These are phyloP conservation scores for Alternaria sp. DNA, from an alignment of 2,329 filamentous ascomycete species.

Conservation along the genomic window DNA sequence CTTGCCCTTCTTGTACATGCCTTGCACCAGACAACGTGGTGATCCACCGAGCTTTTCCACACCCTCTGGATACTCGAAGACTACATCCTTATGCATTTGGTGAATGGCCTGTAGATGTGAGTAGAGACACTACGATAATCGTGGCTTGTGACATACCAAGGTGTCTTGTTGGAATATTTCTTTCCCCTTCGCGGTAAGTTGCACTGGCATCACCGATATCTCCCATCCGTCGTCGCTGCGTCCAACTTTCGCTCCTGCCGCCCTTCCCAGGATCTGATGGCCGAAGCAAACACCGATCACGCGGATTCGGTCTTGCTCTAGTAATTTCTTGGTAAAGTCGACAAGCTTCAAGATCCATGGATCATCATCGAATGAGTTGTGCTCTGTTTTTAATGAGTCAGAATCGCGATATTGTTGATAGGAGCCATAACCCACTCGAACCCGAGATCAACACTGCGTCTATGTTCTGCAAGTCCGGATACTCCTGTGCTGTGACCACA, in stretches of 20 bases:
- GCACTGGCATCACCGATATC: slow-evolving; percentile 72
- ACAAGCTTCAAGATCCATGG: slow-evolving; percentile 80
- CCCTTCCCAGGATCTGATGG: slow-evolving; percentile 82
- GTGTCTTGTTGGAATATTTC: slow-evolving; percentile 72
- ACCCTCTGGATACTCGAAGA: slow-evolving; percentile 67
- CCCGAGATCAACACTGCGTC: slow-evolving; percentile 87
- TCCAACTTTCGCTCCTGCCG: slow-evolving; percentile 71
- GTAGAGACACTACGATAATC: background rate
- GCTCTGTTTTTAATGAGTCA: slow-evolving; percentile 54
- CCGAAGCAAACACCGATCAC: slow-evolving; percentile 87
- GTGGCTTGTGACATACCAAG: slow-evolving; percentile 54
- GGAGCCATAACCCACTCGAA: slow-evolving; percentile 56
- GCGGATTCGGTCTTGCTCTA: slow-evolving; percentile 67
- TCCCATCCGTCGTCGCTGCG: slow-evolving; percentile 78
- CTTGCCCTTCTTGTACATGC: slow-evolving; percentile 72
- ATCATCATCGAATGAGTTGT: slow-evolving; percentile 75
- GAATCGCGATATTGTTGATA: background rate
- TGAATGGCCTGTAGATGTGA: slow-evolving; percentile 66
- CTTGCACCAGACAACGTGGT: slow-evolving; percentile 74
- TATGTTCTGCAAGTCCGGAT: slow-evolving; percentile 74
- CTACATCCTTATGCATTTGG: slow-evolving; percentile 86
- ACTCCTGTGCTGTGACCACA: slow-evolving; percentile 71
- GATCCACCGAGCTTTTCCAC: slow-evolving; percentile 70
- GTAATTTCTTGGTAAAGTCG: slow-evolving; percentile 67
- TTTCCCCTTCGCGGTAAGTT: slow-evolving; percentile 72